Evolutionary conservation across 1,284 basidiomycete species (phyloP).

Genomic region (Laetiporus sulphureus): DNA sequence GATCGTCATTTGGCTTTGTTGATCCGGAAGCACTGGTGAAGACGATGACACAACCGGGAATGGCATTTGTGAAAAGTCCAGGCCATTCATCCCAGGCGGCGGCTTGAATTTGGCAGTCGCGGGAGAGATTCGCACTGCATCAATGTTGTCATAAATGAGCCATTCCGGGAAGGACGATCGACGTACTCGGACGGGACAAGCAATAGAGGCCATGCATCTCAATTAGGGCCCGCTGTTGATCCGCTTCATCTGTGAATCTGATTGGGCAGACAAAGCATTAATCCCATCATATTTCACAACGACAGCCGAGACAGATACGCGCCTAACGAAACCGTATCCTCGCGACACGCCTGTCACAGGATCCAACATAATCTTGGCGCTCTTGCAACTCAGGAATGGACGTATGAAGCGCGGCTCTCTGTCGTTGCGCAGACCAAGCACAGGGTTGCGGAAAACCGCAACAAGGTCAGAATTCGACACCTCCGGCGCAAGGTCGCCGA

Average conservation of each 20-base stretch:
- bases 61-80: constrained; percentile 45
- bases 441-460: constrained; percentile 80
- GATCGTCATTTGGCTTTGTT: constrained; percentile 33
- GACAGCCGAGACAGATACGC: constrained; percentile 17
- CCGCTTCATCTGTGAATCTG: constrained; percentile 80
- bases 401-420: constrained; percentile 79
- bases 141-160: constrained; percentile 9
- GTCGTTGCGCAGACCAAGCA: constrained; percentile 73
- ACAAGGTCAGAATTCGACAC: constrained; percentile 87
- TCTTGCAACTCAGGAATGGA: constrained; percentile 84
- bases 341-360: constrained; percentile 83
- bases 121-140: constrained; percentile 78
- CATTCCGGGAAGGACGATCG: constrained; percentile 7
- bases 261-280: constrained; percentile 10
- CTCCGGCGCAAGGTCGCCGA: constrained; percentile 85
- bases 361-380: constrained; percentile 91
- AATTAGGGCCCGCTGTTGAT: constrained; percentile 81
- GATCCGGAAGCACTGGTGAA: constrained; percentile 20
- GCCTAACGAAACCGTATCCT: constrained; percentile 88
- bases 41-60: constrained; percentile 30
- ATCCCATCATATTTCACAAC: constrained; percentile 3
- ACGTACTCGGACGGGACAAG: constrained; percentile 76
- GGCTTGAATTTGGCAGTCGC: constrained; percentile 84
- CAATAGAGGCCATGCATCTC: constrained; percentile 90
- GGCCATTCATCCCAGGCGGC: constrained; percentile 33